These are phyloP conservation scores for Carpinus fangiana DNA, from an alignment of 306 rosid species.

Conservation along the genomic window DNA sequence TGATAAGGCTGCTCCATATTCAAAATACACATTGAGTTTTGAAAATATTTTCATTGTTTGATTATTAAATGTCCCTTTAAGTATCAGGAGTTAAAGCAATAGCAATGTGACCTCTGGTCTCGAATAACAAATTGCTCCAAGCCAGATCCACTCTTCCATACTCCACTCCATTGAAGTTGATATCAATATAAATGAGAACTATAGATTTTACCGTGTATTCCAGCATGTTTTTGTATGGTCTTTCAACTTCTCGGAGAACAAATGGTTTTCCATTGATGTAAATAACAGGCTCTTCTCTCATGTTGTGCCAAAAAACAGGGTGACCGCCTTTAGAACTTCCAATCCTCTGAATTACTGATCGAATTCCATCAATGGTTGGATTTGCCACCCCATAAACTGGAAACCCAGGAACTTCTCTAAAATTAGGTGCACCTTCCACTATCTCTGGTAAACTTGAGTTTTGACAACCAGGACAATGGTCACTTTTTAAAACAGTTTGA, in stretches of 20 bases:
- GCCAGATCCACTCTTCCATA: constrained; percentile 4
- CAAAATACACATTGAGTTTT: not conserved
- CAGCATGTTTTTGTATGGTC: constrained; percentile 87
- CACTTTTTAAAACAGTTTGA: constrained; percentile 89
- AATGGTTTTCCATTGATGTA: constrained; percentile 92
- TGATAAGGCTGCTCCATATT: constrained; percentile 8
- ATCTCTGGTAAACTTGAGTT: constrained; percentile 65
- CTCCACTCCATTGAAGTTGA: constrained; percentile 12
- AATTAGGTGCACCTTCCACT: constrained; percentile 94
- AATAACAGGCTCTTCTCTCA: constrained; percentile 96
- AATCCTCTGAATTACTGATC: constrained; percentile 68
- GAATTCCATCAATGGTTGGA: constrained; percentile 91
- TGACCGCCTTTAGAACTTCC: constrained; percentile 61
- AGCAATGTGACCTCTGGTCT: constrained; percentile 1
- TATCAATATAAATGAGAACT: constrained; percentile 6
- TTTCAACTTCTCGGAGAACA: constrained; percentile 93
- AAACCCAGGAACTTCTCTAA: constrained; percentile 87
- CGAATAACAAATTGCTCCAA: constrained; percentile 12
- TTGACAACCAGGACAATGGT: constrained; percentile 89
- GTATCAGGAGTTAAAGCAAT: not conserved
- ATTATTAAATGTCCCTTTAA: constrained; percentile 5
- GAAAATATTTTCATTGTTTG: not conserved
- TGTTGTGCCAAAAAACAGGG: constrained; percentile 89
- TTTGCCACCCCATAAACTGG: constrained; percentile 96
- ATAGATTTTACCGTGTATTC: constrained; percentile 73